A percentile compares a stretch with the other conserved stretches of the same genome.
Conservation (phyloP, 2,329 filamentous ascomycete genomes). For the Colletotrichum gloeosporioides region DNA sequence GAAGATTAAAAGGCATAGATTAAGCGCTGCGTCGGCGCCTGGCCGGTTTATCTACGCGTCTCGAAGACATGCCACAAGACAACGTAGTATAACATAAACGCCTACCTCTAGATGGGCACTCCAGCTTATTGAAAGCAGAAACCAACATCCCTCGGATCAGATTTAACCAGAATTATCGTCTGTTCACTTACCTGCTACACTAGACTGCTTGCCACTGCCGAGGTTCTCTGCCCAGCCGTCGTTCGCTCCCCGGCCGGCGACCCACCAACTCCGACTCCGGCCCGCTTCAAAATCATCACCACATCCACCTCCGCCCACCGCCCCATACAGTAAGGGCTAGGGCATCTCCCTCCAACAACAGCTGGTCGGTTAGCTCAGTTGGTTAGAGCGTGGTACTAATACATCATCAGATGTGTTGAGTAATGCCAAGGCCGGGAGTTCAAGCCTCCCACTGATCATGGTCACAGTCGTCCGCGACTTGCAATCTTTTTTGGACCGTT, state of each 20-base stretch:
- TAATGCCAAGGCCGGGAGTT: conserved; percentile 1
- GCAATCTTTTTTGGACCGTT: not conserved
- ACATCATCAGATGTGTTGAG: not conserved
- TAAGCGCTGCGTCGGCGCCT: not conserved
- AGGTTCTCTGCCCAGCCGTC: not conserved
- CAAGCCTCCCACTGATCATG: not conserved
- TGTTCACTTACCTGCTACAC: not conserved
- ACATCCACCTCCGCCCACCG: not conserved
- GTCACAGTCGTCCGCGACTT: too few species aligned
- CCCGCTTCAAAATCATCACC: not conserved
- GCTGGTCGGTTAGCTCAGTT: not conserved
- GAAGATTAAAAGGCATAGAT: not conserved
- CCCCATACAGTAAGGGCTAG: not conserved
- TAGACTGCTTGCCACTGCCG: not conserved
- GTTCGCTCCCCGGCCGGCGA: not conserved
- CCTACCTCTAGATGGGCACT: not conserved
- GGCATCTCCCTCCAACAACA: not conserved
- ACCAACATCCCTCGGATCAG: not conserved
- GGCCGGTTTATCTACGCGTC: not conserved
- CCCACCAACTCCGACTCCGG: not conserved
- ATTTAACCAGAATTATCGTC: not conserved
- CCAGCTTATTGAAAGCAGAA: not conserved
- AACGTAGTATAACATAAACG: not conserved
- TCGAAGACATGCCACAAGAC: not conserved
- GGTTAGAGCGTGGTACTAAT: conserved; percentile 3